Evolutionary conservation across 164 flowering plant genomes (phyloP).

Genomic region (Echeveria elegans): DNA sequence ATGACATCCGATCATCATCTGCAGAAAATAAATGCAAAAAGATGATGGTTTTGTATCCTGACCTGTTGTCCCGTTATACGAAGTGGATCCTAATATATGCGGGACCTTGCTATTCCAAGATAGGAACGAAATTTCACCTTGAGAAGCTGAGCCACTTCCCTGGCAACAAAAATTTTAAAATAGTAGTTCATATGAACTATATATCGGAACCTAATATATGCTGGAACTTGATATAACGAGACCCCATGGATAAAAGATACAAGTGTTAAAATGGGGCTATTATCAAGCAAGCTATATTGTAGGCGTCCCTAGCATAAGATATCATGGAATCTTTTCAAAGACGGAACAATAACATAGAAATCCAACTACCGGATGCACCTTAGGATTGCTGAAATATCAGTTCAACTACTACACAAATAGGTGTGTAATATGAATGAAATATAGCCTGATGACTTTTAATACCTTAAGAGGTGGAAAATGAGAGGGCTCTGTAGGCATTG

Average conservation of each 20-base stretch:
- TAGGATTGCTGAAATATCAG: background rate
- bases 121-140: constrained; percentile 84
- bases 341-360: background rate
- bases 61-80: constrained; percentile 88
- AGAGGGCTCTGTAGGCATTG: constrained; percentile 58
- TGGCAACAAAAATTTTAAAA: constrained; percentile 21
- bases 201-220: background rate
- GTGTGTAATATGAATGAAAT: background rate
- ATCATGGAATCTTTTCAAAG: background rate
- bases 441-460: background rate
- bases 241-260: background rate
- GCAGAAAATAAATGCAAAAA: background rate
- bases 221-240: background rate
- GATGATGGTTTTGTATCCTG: constrained; percentile 19
- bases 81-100: constrained; percentile 85
- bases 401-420: background rate
- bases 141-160: constrained; percentile 83
- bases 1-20: background rate
- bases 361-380: background rate
- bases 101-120: constrained; percentile 95
- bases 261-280: background rate
- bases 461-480: constrained; percentile 84
- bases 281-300: too few species aligned
- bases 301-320: too few species aligned
- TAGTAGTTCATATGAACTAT: background rate